Evolutionary conservation across 192 early-diverging fungal genomes (phyloP).

Genomic region (Entomortierella chlamydospora): DNA sequence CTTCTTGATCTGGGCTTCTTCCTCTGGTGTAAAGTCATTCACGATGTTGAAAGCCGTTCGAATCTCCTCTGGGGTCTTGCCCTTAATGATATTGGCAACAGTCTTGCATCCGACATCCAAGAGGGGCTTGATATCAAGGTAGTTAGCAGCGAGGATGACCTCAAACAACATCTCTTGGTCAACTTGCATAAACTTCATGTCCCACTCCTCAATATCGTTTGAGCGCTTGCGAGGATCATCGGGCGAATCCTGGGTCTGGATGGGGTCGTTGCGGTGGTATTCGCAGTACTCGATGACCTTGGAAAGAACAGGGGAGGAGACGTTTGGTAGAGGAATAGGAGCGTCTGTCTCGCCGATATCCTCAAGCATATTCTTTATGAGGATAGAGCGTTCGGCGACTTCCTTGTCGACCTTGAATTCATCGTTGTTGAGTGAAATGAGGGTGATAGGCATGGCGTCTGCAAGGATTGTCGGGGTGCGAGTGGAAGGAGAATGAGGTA

Average conservation of each 20-base stretch:
- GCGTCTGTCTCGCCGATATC: slow-evolving; percentile 72
- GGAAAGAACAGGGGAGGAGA: slow-evolving; percentile 69
- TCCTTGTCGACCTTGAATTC: slow-evolving; percentile 69
- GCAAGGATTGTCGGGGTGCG: background rate
- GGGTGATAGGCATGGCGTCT: slow-evolving; percentile 43
- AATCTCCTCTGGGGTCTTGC: slow-evolving; percentile 92
- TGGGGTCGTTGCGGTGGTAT: slow-evolving; percentile 77
- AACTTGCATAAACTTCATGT: slow-evolving; percentile 78
- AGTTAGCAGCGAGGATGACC: slow-evolving; percentile 83
- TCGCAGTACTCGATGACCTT: slow-evolving; percentile 86
- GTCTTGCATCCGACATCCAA: slow-evolving; percentile 98
- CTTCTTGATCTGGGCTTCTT: slow-evolving; percentile 89
- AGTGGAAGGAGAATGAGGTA: background rate
- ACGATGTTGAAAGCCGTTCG: slow-evolving; percentile 94
- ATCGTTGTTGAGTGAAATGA: slow-evolving; percentile 70
- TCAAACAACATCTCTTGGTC: slow-evolving; percentile 82
- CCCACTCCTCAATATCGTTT: slow-evolving; percentile 79
- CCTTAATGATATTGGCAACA: slow-evolving; percentile 95
- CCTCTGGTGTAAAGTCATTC: slow-evolving; percentile 95
- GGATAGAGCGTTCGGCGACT: slow-evolving; percentile 71
- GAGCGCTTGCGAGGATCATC: slow-evolving; percentile 64
- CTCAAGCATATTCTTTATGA: slow-evolving; percentile 83
- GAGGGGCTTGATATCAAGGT: slow-evolving; percentile 94
- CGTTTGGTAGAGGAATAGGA: slow-evolving; percentile 82
- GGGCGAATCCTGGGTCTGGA: slow-evolving; percentile 58